Base-by-base conservation (phyloP, 2,329 filamentous ascomycete species). In the Zasmidium angulare region DNA sequence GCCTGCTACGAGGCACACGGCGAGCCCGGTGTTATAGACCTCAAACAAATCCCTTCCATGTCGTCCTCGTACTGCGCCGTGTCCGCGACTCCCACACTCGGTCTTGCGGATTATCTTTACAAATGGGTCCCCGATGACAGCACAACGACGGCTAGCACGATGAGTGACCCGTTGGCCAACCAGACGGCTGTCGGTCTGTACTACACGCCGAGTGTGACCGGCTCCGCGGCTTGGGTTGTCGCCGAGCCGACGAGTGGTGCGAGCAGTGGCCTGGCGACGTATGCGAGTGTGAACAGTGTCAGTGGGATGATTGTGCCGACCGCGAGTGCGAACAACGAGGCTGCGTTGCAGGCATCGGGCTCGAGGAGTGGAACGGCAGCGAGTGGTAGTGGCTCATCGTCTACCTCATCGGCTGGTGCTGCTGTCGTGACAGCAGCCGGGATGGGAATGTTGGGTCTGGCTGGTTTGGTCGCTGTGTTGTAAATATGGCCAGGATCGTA, bases 161-260 rank as follows among this genome's bases (percentile, higher is more conserved):
- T 64, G 54, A 66, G 65, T 23, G 69, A 71, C 53, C 66, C 69
- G 9, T 64, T 71, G 26, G 68, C 65, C 22, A 69, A 68, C 54
- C 60, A 63, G 50, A 71, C 69, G 17, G 69, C 60, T 6, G 67
- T 69, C n/a, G 66, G 64, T 40, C 58, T 61, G 11, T 71, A 71
- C 55, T 71, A 52, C 56, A 71, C 68, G 3, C 63, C 68, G 2
- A 62, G 61, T 2, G 62, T 70, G 12, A 71, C 69, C 22, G 69
- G 69, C 19, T 61, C 50, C 20, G 57, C 59, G 11, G 66, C 64
- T 19, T 69, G 59, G 51, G 46, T 62, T 19, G 48, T 69, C 17
- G 26, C 52, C 2, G 63, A 63, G 31, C 53, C 65, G 20, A 55
- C 66, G 11, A 69, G 67, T 12, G 59, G 54, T 17, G 60, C 50